Conservation (phyloP, 768 basidiomycete species). For the Termitomyces sp. region DNA sequence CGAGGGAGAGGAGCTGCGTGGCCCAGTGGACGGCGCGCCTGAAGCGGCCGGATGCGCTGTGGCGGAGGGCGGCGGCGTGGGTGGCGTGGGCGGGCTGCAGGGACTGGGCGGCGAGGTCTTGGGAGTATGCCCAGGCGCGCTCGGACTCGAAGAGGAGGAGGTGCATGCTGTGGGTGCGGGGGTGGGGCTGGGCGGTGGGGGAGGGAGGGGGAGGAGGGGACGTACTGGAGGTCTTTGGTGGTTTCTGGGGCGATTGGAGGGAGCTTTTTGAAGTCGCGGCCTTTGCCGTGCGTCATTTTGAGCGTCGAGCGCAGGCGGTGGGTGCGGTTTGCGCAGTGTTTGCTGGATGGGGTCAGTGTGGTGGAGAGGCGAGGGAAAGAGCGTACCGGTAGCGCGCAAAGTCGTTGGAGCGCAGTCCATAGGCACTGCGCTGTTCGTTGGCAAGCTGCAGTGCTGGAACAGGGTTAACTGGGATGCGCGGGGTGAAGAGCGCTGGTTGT, state of each 20-base stretch:
- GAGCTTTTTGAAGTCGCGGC: constrained; percentile 84
- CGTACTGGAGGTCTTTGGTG: constrained; percentile 83
- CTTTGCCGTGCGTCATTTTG: constrained; percentile 84
- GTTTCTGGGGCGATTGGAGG: constrained; percentile 61
- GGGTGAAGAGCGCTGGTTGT: background rate
- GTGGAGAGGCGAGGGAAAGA: background rate
- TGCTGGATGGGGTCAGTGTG: constrained; percentile 38
- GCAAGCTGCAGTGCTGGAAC: constrained; percentile 73
- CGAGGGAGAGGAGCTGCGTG: constrained; percentile 67
- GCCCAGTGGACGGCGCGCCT: constrained; percentile 77
- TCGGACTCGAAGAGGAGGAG: constrained; percentile 87
- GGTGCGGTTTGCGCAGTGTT: constrained; percentile 88
- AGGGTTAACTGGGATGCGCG: background rate
- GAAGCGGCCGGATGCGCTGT: constrained; percentile 75
- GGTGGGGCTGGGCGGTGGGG: constrained; percentile 1
- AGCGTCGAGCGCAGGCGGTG: constrained; percentile 81
- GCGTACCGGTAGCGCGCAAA: constrained; percentile 75
- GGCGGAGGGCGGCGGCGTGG: constrained; percentile 53
- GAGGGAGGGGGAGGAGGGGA: background rate
- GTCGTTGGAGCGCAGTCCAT: constrained; percentile 89
- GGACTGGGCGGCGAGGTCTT: constrained; percentile 59
- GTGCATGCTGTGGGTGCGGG: constrained; percentile 51
- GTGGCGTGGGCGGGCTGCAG: constrained; percentile 45
- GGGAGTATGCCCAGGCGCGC: constrained; percentile 86
- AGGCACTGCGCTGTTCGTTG: constrained; percentile 86